These are phyloP conservation scores for Aspergillus thermomutatus DNA, from an alignment of 2,329 filamentous ascomycete genomes.

Conservation along the genomic window DNA sequence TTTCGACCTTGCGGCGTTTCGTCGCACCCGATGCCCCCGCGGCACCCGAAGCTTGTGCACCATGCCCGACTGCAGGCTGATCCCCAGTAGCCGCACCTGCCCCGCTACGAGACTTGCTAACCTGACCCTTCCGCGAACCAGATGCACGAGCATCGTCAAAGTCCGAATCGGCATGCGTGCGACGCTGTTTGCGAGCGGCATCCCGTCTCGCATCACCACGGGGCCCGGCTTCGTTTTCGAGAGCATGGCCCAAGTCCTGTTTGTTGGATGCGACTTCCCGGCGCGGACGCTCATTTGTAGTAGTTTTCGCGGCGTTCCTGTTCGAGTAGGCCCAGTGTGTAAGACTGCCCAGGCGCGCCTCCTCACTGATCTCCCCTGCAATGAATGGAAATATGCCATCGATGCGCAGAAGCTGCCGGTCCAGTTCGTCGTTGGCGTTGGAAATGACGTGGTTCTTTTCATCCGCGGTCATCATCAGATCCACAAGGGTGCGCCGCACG, in stretches of 20 bases:
- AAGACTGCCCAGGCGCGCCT: constrained; percentile 86
- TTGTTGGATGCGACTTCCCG: constrained; percentile 76
- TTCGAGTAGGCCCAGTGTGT: constrained; percentile 95
- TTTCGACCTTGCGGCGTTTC: constrained; percentile 82
- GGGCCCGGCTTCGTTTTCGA: constrained; percentile 79
- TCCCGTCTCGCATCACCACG: constrained; percentile 83
- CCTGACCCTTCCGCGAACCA: constrained; percentile 53
- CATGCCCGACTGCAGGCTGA: constrained; percentile 12
- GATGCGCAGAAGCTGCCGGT: constrained; percentile 78
- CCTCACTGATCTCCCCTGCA: constrained; percentile 85
- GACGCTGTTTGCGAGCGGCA: constrained; percentile 71
- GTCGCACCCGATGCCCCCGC: constrained; percentile 52
- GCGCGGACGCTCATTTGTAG: constrained; percentile 67
- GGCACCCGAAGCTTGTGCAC: constrained; percentile 44
- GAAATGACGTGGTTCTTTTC: constrained; percentile 97
- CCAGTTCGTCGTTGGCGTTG: constrained; percentile 84
- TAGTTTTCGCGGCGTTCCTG: constrained; percentile 59
- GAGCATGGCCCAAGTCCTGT: constrained; percentile 60
- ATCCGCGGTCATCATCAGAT: constrained; percentile 85
- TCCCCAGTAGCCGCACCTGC: constrained; percentile 23
- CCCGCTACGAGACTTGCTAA: constrained; percentile 49
- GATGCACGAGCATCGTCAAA: constrained; percentile 62
- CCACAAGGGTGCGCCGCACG: constrained; percentile 72
- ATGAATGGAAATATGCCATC: constrained; percentile 85
- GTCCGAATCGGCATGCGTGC: constrained; percentile 72